Evolutionary conservation across 495 filamentous ascomycete genomes (phyloP).

Genomic region (Xylaria telfairii): DNA sequence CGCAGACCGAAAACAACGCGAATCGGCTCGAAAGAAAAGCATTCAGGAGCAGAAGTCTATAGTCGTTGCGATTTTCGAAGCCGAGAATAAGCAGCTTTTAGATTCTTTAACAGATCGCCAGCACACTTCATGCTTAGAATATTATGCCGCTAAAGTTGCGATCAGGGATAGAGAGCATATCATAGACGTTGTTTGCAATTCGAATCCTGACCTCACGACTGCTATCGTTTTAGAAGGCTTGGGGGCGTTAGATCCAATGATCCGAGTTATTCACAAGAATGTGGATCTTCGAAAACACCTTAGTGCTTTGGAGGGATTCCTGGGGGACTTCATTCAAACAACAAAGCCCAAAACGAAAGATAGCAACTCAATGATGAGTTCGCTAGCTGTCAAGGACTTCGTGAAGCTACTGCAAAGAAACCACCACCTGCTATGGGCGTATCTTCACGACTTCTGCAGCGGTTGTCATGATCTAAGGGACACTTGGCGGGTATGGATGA

Average conservation of each 20-base stretch:
- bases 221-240: constrained; percentile 61
- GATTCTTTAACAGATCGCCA: constrained; percentile 52
- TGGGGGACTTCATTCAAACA: constrained; percentile 63
- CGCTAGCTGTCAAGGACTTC: constrained; percentile 67
- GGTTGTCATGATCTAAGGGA: constrained; percentile 63
- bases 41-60: constrained; percentile 50
- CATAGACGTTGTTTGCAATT: constrained; percentile 60
- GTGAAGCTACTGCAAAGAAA: constrained; percentile 62
- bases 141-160: constrained; percentile 61
- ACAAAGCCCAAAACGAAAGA: constrained; percentile 43
- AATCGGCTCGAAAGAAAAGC: constrained; percentile 52
- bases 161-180: constrained; percentile 68
- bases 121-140: constrained; percentile 63
- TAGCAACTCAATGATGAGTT: constrained; percentile 1
- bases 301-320: constrained; percentile 61
- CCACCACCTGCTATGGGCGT: constrained; percentile 60
- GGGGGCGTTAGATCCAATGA: constrained; percentile 68
- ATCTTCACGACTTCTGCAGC: constrained; percentile 65
- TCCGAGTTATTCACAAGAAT: constrained; percentile 65
- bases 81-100: constrained; percentile 33
- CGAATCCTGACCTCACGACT: constrained; percentile 65
- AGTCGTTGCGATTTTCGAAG: constrained; percentile 55
- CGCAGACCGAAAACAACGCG: constrained; percentile 53
- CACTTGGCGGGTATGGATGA: constrained; percentile 57
- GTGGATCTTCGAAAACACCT: constrained; percentile 67